Evolutionary conservation across 495 filamentous ascomycete species (phyloP).

Genomic region (Penicillium parvum): DNA sequence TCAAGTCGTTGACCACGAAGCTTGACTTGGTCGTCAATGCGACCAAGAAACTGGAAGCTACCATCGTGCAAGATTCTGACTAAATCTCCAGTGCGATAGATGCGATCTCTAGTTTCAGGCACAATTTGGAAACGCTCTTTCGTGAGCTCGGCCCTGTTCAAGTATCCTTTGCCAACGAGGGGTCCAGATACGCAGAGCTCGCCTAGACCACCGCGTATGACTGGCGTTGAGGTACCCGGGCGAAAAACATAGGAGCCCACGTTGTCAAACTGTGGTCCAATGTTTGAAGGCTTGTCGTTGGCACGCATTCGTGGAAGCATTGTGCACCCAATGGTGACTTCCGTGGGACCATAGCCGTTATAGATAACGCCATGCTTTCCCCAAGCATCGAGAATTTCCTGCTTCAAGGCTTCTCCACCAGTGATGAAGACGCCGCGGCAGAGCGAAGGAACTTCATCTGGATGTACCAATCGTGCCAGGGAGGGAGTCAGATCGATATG

Average conservation of each 20-base stretch:
- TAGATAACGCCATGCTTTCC: constrained; percentile 36
- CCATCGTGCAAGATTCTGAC: constrained; percentile 45
- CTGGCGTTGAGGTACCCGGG: constrained; percentile 61
- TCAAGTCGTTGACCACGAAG: constrained; percentile 74
- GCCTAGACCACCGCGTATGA: constrained; percentile 73
- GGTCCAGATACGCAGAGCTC: constrained; percentile 85
- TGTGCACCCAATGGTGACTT: constrained; percentile 85
- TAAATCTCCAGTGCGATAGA: constrained; percentile 48
- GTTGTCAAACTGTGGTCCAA: constrained; percentile 77
- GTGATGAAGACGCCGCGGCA: constrained; percentile 35
- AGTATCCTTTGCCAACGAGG: constrained; percentile 82
- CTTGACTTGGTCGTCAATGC: constrained; percentile 76
- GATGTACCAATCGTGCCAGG: constrained; percentile 41
- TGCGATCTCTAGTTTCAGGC: constrained; percentile 32
- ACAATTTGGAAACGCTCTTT: constrained; percentile 35
- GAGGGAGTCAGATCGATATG: constrained; percentile 67
- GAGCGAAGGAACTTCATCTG: constrained; percentile 30
- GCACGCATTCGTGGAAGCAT: constrained; percentile 61
- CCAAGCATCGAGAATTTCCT: constrained; percentile 45
- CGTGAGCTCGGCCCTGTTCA: constrained; percentile 63
- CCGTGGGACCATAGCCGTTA: constrained; percentile 73
- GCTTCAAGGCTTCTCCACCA: constrained; percentile 44
- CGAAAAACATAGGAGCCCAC: constrained; percentile 77
- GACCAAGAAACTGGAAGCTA: constrained; percentile 61
- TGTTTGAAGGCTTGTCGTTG: constrained; percentile 75